A percentile compares a stretch with the other conserved stretches of the same genome.
These are phyloP conservation scores for Termitomyces sp. DNA, from an alignment of 768 basidiomycete species.

Conservation along the genomic window DNA sequence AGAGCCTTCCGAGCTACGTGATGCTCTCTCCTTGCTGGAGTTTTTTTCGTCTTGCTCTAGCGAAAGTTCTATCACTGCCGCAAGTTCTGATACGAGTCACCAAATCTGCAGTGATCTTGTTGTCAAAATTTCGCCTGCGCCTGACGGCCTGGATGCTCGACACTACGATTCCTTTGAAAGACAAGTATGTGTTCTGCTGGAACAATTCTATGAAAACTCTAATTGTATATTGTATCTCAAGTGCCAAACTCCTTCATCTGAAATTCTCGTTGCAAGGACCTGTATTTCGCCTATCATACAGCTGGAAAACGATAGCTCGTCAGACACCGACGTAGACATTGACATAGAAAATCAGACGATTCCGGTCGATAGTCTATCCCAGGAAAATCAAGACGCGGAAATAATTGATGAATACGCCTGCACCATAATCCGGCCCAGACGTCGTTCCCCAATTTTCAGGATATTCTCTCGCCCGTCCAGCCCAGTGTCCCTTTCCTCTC, in stretches of 20 bases:
- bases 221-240: not conserved
- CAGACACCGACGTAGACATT: not conserved
- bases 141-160: conserved; percentile 19
- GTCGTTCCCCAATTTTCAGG: conserved; percentile 20
- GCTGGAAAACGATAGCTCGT: not conserved
- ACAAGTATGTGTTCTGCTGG: not conserved
- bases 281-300: not conserved
- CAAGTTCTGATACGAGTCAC: not conserved
- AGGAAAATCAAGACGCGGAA: conserved; percentile 12
- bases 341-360: not conserved
- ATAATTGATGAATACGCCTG: conserved; percentile 25
- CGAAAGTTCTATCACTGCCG: not conserved
- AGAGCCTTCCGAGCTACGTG: not conserved
- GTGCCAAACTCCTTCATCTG: not conserved
- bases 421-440: conserved; percentile 29
- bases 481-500: conserved; percentile 12
- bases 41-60: not conserved
- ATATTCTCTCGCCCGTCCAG: conserved; percentile 25
- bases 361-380: not conserved
- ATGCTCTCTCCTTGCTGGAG: not conserved
- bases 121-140: not conserved
- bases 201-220: not conserved
- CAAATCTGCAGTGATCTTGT: not conserved
- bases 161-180: conserved; percentile 17
- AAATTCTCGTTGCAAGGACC: not conserved